Evolutionary conservation across 2,329 filamentous ascomycete genomes (phyloP).

Genomic region (Mariannaea elegans): DNA sequence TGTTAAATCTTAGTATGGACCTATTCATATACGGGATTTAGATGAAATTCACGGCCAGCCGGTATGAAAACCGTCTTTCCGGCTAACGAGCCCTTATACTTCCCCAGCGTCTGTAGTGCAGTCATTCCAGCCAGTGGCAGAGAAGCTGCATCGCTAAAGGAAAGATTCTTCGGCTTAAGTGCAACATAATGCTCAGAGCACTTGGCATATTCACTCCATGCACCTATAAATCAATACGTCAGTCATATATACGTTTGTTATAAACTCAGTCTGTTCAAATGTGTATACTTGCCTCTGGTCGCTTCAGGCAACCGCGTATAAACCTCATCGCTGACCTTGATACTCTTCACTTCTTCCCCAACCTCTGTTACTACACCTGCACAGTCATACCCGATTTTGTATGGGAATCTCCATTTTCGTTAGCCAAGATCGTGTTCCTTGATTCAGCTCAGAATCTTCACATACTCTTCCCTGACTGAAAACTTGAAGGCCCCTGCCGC

Average conservation of each 20-base stretch:
- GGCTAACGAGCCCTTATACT: slow-evolving; percentile 50
- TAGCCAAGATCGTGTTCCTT: neutral
- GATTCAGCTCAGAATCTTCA: neutral
- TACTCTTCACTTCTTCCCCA: slow-evolving; percentile 43
- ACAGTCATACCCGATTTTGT: slow-evolving; percentile 53
- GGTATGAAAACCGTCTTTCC: slow-evolving; percentile 44
- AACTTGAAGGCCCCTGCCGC: slow-evolving; percentile 48
- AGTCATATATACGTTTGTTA: neutral
- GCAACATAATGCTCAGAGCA: slow-evolving; percentile 45
- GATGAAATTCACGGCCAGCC: slow-evolving; percentile 32
- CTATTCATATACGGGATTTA: neutral
- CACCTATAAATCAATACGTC: slow-evolving; percentile 36
- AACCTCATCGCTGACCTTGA: slow-evolving; percentile 44
- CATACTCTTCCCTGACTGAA: slow-evolving; percentile 43
- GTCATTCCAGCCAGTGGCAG: slow-evolving; percentile 54
- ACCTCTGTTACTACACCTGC: slow-evolving; percentile 49
- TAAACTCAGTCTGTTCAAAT: too few relatives aligned
- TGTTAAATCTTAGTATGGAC: slow-evolving; percentile 6
- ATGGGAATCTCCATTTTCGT: slow-evolving; percentile 53
- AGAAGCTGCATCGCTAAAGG: slow-evolving; percentile 53
- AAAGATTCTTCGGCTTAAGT: slow-evolving; percentile 50
- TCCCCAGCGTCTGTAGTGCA: slow-evolving; percentile 48
- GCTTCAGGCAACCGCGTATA: slow-evolving; percentile 34
- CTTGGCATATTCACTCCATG: slow-evolving; percentile 49
- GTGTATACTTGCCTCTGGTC: slow-evolving; percentile 29